Conservation (phyloP, 495 filamentous ascomycete species). For the Oleoguttula mirabilis region DNA sequence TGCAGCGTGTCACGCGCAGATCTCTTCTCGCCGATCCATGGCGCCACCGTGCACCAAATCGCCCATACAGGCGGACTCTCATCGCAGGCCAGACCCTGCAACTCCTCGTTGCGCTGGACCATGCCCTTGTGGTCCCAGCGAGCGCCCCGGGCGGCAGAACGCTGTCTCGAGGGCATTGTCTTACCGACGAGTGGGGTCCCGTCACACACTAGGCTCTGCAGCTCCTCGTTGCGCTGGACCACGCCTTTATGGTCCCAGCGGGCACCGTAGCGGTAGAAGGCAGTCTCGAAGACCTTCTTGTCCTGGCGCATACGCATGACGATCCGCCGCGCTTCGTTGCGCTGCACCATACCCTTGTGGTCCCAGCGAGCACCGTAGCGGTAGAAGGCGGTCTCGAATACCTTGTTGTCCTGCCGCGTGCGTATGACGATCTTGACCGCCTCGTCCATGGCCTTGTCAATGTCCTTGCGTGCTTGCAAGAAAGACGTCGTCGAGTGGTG, state of each 20-base stretch:
- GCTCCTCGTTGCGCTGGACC: too few relatives aligned
- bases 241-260: too few relatives aligned
- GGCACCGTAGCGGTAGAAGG: too few relatives aligned
- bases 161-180: too few relatives aligned
- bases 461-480: not conserved
- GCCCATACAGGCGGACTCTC: constrained; percentile 2
- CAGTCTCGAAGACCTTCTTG: not conserved
- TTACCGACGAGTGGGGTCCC: too few relatives aligned
- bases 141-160: constrained; percentile 4
- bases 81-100: constrained; percentile 3
- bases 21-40: constrained; percentile 4
- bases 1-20: not conserved
- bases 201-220: too few relatives aligned
- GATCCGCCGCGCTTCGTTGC: too few relatives aligned
- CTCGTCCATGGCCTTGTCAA: constrained; percentile 8
- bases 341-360: too few relatives aligned
- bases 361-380: too few relatives aligned
- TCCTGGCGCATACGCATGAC: constrained; percentile 16
- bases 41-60: constrained; percentile 3
- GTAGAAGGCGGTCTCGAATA: too few relatives aligned
- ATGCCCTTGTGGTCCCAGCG: constrained; percentile 11
- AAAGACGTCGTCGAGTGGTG: too few relatives aligned
- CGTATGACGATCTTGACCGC: constrained; percentile 10
- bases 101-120: constrained; percentile 14
- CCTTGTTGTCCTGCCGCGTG: constrained; percentile 8